These are phyloP conservation scores for Ogataea hybrid DNA, from an alignment of 1,139 yeast species.

Conservation along the genomic window DNA sequence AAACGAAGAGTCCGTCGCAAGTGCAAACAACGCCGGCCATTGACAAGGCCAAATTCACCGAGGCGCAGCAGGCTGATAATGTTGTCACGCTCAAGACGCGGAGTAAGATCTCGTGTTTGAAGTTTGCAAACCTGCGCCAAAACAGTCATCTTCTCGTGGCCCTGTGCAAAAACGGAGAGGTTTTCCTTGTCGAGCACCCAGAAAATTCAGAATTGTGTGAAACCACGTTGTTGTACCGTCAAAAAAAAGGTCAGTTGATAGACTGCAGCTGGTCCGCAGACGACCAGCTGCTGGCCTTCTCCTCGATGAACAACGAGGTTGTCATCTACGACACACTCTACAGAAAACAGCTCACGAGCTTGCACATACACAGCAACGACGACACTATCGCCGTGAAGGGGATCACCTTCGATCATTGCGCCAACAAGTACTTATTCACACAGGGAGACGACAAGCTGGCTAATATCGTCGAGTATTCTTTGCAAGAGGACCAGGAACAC, in stretches of 20 bases:
- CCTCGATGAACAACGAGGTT: conserved; percentile 32
- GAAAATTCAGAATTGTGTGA: conserved; percentile 20
- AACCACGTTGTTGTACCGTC: conserved; percentile 28
- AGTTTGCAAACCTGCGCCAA: conserved; percentile 38
- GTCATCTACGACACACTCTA: conserved; percentile 33
- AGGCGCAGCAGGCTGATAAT: conserved; percentile 25
- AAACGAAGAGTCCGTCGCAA: background rate
- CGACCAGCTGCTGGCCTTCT: conserved; percentile 37
- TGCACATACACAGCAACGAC: conserved; percentile 23
- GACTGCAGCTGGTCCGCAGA: conserved; percentile 43
- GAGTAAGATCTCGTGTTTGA: conserved; percentile 32
- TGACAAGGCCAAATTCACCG: conserved; percentile 18
- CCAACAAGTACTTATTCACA: conserved; percentile 41
- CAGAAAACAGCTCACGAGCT: conserved; percentile 24
- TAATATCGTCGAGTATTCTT: conserved; percentile 20
- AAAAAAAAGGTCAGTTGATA: conserved; percentile 27
- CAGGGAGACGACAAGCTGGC: conserved; percentile 48
- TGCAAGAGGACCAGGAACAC: conserved; percentile 20
- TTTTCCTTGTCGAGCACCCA: conserved; percentile 33
- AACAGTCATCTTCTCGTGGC: conserved; percentile 35
- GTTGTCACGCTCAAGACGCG: conserved; percentile 28
- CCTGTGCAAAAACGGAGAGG: conserved; percentile 42
- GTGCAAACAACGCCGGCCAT: conserved; percentile 20
- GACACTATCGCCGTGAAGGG: conserved; percentile 42
- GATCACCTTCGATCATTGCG: conserved; percentile 49